Evolutionary conservation across 2,329 filamentous ascomycete genomes (phyloP).

Genomic region (Botrytis galanthina): DNA sequence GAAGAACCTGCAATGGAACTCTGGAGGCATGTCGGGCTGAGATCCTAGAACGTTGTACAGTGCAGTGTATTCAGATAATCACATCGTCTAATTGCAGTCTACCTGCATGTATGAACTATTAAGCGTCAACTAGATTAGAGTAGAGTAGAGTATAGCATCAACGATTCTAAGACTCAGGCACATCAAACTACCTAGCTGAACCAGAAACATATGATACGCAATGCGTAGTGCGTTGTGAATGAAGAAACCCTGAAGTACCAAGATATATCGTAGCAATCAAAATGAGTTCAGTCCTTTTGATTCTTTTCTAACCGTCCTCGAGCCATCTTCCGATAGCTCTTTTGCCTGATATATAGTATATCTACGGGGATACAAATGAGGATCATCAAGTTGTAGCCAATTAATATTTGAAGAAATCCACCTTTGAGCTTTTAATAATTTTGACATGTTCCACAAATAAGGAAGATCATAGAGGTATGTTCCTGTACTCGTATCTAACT

Average conservation of each 20-base stretch:
- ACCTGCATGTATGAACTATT: background rate
- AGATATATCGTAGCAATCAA: background rate
- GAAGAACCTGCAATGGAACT: conserved; percentile 9
- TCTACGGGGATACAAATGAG: conserved; percentile 12
- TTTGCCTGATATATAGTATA: conserved; percentile 1
- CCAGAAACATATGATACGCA: background rate
- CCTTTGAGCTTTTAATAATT: background rate
- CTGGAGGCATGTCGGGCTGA: background rate
- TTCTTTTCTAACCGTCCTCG: background rate
- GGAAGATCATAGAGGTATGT: background rate
- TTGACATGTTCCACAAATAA: conserved; percentile 9
- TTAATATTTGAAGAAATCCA: background rate
- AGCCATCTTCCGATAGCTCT: background rate
- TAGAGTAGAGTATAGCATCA: background rate
- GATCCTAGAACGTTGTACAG: background rate
- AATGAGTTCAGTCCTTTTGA: background rate
- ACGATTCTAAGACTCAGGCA: background rate
- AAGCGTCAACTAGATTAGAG: background rate
- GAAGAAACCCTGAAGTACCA: background rate
- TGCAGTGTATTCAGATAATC: background rate
- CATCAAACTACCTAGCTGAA: background rate
- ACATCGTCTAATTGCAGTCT: background rate
- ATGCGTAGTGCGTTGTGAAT: background rate
- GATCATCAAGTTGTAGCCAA: conserved; percentile 10
- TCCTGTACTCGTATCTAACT: conserved; percentile 6